Base-by-base conservation (phyloP, 495 filamentous ascomycete genomes). In the Aspergillus avenaceus region DNA sequence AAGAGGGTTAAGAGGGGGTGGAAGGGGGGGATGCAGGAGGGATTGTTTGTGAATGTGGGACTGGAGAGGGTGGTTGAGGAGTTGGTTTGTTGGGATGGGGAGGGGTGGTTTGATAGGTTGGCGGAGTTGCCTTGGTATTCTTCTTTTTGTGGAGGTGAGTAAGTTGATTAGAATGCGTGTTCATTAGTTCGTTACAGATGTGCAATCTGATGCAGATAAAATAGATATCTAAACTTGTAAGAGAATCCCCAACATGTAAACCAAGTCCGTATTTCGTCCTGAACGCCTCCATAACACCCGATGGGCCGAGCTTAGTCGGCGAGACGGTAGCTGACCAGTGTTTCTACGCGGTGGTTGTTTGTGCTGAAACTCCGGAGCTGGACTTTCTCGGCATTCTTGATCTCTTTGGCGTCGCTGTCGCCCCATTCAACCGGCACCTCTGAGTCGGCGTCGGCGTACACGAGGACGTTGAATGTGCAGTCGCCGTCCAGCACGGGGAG, bases 341-440 rank as follows among this genome's bases (percentile, higher is more conserved):
- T 97, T 63, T 96, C 95, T 3, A 98, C 95, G 7, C 85, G 78
- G 65, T 98, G 93, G 58, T 83, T 93, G 50, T 84, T 89, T 5
- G 93, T 98, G 66, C 91, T 96, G 69, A 97, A 98, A 50, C 92
- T 95, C 58, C 95, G 78, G 56, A 98, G 70, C 67, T 95, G 90
- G 8, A 98, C 93, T 64, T 95, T 91, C 75, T 98, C 93, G 13
- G 88, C 92, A 59, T 92, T 89, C 63, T 84, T 85, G 59, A 98
- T 96, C 76, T 98, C 93, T 73, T 96, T 97, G 41, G 95, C 91
- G 64, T 98, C 93, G 60, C 89, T 95, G 72, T 98, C 93, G 27
- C 93, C 93, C 93, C 93, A 98, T 69, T 98, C 95, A 50, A 98
- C 86, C 5, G 93, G 93, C 13, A 98, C 93, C 21, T 98, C 93